phyloP scores from a whole-genome alignment of 345 rosid genomes.

The Salix udensis region DNA sequence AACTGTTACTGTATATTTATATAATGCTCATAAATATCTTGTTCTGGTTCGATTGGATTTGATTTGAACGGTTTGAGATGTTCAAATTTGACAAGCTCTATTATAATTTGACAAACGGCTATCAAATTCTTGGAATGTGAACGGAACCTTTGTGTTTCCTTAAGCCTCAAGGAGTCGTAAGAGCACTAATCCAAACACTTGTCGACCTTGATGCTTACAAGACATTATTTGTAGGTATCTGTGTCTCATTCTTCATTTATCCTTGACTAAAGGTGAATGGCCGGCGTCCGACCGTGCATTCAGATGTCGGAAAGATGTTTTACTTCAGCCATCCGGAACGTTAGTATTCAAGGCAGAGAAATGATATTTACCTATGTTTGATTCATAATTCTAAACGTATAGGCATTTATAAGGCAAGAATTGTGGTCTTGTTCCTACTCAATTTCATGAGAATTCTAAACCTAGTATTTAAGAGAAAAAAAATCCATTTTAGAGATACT shows the following conservation, averaged over 20 bases:
- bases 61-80: neutral
- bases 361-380: neutral
- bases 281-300: neutral
- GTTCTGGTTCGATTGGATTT: neutral
- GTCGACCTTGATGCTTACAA: neutral
- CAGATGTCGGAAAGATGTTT: constrained; percentile 9
- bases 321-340: constrained; percentile 23
- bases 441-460: no score
- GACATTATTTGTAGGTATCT: neutral
- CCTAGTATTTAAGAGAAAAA: no score
- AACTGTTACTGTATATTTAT: neutral
- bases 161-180: neutral
- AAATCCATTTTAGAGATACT: no score
- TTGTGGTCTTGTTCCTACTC: no score
- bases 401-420: neutral
- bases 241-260: neutral
- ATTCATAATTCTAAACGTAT: neutral
- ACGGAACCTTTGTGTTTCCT: neutral
- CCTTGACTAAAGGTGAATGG: neutral
- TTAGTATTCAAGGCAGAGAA: neutral
- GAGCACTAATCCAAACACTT: neutral
- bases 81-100: neutral
- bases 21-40: neutral
- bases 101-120: no score
- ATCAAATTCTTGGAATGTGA: neutral